Evolutionary conservation across 495 filamentous ascomycete species (phyloP).

Genomic region (Penicillium diatomitis): DNA sequence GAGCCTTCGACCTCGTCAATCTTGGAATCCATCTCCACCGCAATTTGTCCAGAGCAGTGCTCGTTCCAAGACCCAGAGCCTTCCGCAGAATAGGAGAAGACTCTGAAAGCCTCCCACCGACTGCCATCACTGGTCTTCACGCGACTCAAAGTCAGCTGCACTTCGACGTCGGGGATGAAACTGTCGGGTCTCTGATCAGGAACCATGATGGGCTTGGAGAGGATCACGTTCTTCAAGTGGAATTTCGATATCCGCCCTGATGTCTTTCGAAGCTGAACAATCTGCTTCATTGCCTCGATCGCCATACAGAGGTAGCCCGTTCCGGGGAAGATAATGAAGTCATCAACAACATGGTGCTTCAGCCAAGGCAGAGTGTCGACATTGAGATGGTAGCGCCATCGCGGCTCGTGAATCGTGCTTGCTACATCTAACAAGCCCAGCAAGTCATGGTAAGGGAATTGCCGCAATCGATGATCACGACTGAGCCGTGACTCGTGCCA

Average conservation of each 20-base stretch:
- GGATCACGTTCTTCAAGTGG: not conserved
- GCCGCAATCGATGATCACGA: not conserved
- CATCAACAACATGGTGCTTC: conserved; percentile 2
- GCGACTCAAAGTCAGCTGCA: not conserved
- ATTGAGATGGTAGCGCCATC: not conserved
- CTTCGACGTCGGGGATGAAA: not conserved
- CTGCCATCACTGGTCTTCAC: not conserved
- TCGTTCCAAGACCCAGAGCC: not conserved
- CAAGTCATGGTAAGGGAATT: not conserved
- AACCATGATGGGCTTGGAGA: not conserved
- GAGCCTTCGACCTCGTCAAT: not conserved
- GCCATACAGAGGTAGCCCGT: conserved; percentile 31
- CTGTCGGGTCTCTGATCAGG: not conserved
- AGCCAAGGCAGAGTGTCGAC: not conserved
- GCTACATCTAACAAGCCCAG: not conserved
- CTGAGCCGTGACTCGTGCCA: not conserved
- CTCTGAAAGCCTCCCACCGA: not conserved
- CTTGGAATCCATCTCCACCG: not conserved
- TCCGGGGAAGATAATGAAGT: conserved; percentile 23
- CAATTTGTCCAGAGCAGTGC: not conserved
- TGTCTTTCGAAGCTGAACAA: conserved; percentile 7
- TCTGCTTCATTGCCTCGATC: conserved; percentile 23
- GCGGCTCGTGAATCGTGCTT: not conserved
- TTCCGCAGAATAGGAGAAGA: not conserved
- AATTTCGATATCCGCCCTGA: not conserved